Evolutionary conservation across 2,329 filamentous ascomycete genomes (phyloP).

Genomic region (Hymenoscyphus scutula): DNA sequence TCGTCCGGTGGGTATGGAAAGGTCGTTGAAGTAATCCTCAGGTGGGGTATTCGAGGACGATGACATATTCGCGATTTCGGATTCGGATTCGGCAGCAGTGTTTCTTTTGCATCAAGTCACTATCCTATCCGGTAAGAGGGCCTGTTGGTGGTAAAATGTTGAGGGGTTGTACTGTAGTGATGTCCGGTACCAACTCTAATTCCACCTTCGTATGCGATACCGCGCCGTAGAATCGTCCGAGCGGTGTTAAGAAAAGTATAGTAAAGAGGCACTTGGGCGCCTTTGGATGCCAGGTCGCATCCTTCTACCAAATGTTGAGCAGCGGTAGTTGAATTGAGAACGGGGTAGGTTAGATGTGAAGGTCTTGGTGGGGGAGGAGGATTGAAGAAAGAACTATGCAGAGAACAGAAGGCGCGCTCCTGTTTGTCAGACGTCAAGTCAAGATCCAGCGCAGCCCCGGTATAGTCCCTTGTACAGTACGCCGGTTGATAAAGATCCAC

Average conservation of each 20-base stretch:
- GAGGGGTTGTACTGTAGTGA: neutral
- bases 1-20: slow-evolving; percentile 41
- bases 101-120: neutral
- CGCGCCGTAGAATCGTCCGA: neutral
- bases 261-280: neutral
- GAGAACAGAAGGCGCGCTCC: neutral
- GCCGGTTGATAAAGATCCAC: neutral
- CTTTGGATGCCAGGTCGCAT: neutral
- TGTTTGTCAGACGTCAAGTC: neutral
- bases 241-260: neutral
- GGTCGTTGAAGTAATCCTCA: slow-evolving; percentile 57
- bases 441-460: too few species aligned
- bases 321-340: neutral
- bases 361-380: neutral
- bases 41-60: slow-evolving; percentile 35
- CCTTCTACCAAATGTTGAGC: neutral
- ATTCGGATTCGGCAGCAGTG: neutral
- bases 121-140: neutral
- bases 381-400: neutral
- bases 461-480: neutral
- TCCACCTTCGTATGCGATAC: neutral
- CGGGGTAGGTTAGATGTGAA: neutral
- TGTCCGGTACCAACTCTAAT: neutral
- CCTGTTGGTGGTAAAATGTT: neutral
- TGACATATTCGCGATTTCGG: slow-evolving; percentile 30